phyloP scores from a whole-genome alignment of 306 rosid genomes.

The Trifolium subterraneum region DNA sequence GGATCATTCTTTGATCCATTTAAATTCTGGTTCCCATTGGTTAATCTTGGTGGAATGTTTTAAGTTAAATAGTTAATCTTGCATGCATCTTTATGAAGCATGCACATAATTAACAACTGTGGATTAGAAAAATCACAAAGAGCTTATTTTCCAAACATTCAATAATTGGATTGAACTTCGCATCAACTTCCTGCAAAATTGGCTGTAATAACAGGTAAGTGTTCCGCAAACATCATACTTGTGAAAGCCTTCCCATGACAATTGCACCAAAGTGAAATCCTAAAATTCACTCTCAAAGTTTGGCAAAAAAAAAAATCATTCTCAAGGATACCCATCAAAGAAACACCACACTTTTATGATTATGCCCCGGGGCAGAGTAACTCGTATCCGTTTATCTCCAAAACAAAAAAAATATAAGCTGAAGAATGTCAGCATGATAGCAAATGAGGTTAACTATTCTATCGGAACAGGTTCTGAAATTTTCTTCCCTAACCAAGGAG shows the following conservation, averaged over 20 bases:
- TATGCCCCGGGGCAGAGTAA: not conserved
- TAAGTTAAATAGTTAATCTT: not conserved
- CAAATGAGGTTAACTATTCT: not conserved
- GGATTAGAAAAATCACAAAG: not conserved
- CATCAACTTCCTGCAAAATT: constrained; percentile 5
- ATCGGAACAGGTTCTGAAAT: constrained; percentile 2
- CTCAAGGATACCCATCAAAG: constrained; percentile 12
- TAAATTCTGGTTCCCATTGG: constrained; percentile 3
- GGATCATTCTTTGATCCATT: not conserved
- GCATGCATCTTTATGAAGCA: constrained; percentile 8
- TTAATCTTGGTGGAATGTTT: not conserved
- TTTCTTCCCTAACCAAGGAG: constrained; percentile 22
- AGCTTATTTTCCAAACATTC: constrained; percentile 9
- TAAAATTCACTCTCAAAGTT: too few species aligned
- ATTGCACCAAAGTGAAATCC: constrained; percentile 22
- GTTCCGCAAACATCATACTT: constrained; percentile 13
- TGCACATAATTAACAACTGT: not conserved
- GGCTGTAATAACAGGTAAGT: not conserved
- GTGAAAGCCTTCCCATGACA: constrained; percentile 21
- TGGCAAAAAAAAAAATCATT: too few species aligned
- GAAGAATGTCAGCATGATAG: constrained; percentile 11
- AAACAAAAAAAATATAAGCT: constrained; percentile 13
- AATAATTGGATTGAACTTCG: constrained; percentile 11
- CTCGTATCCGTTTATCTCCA: constrained; percentile 5
- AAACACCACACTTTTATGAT: not conserved